A percentile compares a stretch with the other conserved stretches of the same genome.
These are phyloP conservation scores for Metroxylon sagu DNA, from an alignment of 176 grass and related monocot species.

Conservation along the genomic window DNA sequence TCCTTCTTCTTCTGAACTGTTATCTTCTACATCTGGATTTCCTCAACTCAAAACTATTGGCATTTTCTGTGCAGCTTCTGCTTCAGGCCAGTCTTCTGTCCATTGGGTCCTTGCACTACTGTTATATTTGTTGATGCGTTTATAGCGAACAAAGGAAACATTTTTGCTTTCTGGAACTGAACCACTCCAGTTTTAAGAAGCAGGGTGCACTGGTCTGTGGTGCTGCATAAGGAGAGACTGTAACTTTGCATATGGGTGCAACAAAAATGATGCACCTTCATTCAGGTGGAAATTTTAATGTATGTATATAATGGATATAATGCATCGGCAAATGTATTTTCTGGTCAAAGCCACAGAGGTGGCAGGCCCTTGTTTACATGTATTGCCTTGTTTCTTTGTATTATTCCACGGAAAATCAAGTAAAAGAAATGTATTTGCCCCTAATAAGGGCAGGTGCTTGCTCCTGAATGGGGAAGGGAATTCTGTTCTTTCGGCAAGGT, in stretches of 20 bases:
- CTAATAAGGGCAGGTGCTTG: no score
- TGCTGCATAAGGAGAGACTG: not conserved
- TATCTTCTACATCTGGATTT: not conserved
- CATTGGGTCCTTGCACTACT: slow-evolving; percentile 13
- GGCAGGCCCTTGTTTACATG: slow-evolving; percentile 30
- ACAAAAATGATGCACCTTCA: slow-evolving; percentile 1
- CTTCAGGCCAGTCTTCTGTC: slow-evolving; percentile 1
- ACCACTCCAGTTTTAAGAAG: slow-evolving; percentile 3
- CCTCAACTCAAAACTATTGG: not conserved
- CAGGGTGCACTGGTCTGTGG: slow-evolving; percentile 2
- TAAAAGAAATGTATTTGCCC: slow-evolving; percentile 11
- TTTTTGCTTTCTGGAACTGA: slow-evolving; percentile 11
- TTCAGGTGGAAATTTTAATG: slow-evolving; percentile 12
- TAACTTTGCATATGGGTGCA: not conserved
- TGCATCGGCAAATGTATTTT: slow-evolving; percentile 23
- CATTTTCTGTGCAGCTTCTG: slow-evolving; percentile 23
- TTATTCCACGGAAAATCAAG: slow-evolving; percentile 18
- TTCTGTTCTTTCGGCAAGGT: no score
- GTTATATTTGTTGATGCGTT: slow-evolving; percentile 15
- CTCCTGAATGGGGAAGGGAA: no score
- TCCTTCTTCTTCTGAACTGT: not conserved
- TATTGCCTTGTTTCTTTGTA: slow-evolving; percentile 24
- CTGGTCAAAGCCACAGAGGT: slow-evolving; percentile 38
- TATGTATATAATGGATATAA: slow-evolving; percentile 50
- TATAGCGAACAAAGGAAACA: slow-evolving; percentile 14